Base-by-base conservation (phyloP, 78 protist species). In the Dictyostelium discoideum region DNA sequence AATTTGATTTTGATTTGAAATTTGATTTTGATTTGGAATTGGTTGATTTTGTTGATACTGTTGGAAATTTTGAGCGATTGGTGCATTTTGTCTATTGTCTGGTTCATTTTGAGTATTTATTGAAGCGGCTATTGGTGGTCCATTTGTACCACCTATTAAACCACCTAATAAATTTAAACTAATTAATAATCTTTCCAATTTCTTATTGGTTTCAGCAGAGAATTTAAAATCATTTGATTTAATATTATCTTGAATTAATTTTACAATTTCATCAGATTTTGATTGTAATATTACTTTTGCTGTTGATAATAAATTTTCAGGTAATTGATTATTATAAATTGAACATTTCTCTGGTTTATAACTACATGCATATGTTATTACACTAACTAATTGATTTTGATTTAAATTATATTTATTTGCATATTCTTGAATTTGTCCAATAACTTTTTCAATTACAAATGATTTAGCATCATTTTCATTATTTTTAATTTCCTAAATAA, bases 351-450 rank as follows among this genome's bases (percentile, higher is more conserved):
- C 81, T 16, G 81, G 81, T 29, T 37, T 37, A 37, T 8, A 74
- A 74, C 81, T 74, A 37, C 81, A 74, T 74, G 81, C 81, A 74
- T 74, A 74, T 29, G 39, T 74, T 16, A 74, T 74, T 32, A 74
- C 81, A 74, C 81, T 74, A 14, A 74, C 6, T 16, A 74, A 74
- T 18, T 74, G 81, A 16, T 74, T 26, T 74, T 74, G 81, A 37
- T 74, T 74, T 74, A 74, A 74, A 74, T 74, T 74, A 37, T 74
- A 74, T 74, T 74, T 26, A 16, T 32, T 74, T 16, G 81, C 40
- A 74, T 74, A 74, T 10, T 74, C 81, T 74, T 74, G 39, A 74
- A 74, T 74, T 74, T 74, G 81, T 2, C 39, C 81, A 74, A 74
- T 37, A 16, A 74, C 48, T 29, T 37, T 29, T 32, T 74, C 48